Percentiles rank a stretch among this genome's conserved stretches.
Evolutionary conservation across 2,329 filamentous ascomycete species (phyloP).

Genomic region (Talaromyces sp.): DNA sequence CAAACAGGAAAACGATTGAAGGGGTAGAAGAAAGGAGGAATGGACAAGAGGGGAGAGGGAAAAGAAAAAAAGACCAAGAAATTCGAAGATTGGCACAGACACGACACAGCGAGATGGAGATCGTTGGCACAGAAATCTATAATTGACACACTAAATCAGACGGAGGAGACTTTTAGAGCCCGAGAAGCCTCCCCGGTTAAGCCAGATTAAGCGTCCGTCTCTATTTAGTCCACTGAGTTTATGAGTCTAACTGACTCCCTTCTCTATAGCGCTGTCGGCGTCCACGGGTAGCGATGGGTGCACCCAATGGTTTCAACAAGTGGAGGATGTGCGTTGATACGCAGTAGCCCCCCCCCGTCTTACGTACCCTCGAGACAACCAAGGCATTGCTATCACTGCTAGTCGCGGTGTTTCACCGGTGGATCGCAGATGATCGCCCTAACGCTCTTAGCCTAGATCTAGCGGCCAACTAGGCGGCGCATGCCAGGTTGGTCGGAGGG

Average conservation of each 20-base stretch:
- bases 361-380: slow-evolving; percentile 23
- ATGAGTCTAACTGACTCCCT: too few relatives aligned
- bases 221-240: too few relatives aligned
- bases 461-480: slow-evolving; percentile 14
- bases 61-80: neutral
- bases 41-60: neutral
- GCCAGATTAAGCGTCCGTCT: neutral
- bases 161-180: too few relatives aligned
- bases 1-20: neutral
- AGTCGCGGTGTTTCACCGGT: slow-evolving; percentile 28
- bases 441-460: slow-evolving; percentile 22
- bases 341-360: neutral
- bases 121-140: too few relatives aligned
- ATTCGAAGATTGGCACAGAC: neutral
- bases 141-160: too few relatives aligned
- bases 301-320: too few relatives aligned
- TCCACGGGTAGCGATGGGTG: too few relatives aligned
- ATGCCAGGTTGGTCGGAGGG: slow-evolving; percentile 10
- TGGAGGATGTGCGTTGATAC: too few relatives aligned
- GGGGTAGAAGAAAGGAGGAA: neutral
- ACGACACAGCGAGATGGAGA: neutral
- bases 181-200: too few relatives aligned
- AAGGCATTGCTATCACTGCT: neutral
- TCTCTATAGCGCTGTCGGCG: too few relatives aligned
- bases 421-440: slow-evolving; percentile 24